Conservation (phyloP, 2,329 filamentous ascomycete species). For the Aspergillus udagawae region DNA sequence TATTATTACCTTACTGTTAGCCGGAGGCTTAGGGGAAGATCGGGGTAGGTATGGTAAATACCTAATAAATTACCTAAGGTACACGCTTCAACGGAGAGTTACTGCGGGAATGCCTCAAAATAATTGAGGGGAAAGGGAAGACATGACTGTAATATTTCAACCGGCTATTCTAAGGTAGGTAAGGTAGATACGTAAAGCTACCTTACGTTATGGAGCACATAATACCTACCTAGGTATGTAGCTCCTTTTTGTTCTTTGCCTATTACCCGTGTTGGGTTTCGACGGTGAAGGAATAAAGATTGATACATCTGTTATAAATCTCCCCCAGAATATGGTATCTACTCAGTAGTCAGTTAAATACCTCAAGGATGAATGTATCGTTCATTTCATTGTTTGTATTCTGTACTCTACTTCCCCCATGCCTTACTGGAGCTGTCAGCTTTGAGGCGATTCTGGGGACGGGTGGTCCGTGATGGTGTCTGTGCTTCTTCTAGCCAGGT, state of each 20-base stretch:
- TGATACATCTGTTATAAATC: not conserved
- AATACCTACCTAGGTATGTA: too few species aligned
- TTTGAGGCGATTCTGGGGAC: not conserved
- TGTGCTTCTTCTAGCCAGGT: conserved; percentile 4
- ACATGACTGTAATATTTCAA: not conserved
- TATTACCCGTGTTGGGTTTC: too few species aligned
- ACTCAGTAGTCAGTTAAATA: too few species aligned
- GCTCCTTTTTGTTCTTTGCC: too few species aligned
- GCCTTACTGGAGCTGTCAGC: not conserved
- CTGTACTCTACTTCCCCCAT: not conserved
- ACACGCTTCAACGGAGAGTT: too few species aligned
- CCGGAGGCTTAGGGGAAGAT: not conserved
- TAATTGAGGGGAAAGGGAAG: not conserved
- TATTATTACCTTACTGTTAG: not conserved
- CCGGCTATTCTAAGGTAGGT: too few species aligned
- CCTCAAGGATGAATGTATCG: not conserved
- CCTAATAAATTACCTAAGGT: not conserved
- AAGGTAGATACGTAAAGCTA: too few species aligned
- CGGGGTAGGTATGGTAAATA: not conserved
- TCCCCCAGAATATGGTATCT: not conserved
- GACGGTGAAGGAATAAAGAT: too few species aligned
- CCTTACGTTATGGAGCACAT: too few species aligned
- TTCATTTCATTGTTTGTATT: not conserved
- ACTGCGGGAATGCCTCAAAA: not conserved
- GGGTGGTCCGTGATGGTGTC: conserved; percentile 12